Percentiles rank a stretch among this genome's conserved stretches.
phyloP scores from a whole-genome alignment of 2,329 filamentous ascomycete species.

The Colletotrichum zoysiae region DNA sequence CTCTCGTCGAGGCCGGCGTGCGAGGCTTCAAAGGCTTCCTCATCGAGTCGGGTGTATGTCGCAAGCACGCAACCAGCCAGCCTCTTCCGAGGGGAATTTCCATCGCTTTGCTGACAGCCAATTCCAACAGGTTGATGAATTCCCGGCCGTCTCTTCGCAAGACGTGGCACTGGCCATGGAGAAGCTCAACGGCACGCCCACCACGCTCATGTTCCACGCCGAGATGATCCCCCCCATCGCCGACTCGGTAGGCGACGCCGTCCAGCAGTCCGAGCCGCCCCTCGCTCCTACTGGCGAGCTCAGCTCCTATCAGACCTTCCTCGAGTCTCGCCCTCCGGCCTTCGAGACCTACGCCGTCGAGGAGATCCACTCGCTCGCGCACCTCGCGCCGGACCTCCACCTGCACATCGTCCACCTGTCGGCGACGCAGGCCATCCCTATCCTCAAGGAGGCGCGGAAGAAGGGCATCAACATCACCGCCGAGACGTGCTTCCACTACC shows the following conservation, averaged over 20 bases:
- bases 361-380: constrained; percentile 85
- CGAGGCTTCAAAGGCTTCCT: constrained; percentile 98
- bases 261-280: constrained; percentile 77
- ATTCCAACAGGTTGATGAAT: constrained; percentile 82
- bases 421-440: constrained; percentile 87
- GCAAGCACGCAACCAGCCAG: background rate
- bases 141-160: constrained; percentile 85
- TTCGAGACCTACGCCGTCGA: constrained; percentile 94
- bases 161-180: constrained; percentile 87
- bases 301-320: constrained; percentile 87
- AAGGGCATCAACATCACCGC: constrained; percentile 88
- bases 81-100: background rate
- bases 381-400: constrained; percentile 82
- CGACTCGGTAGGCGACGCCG: constrained; percentile 82
- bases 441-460: constrained; percentile 79
- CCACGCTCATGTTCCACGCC: constrained; percentile 98
- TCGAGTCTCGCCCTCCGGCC: constrained; percentile 86
- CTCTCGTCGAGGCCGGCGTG: constrained; percentile 86
- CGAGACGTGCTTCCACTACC: constrained; percentile 96
- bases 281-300: constrained; percentile 78
- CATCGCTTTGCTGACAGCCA: constrained; percentile 38
- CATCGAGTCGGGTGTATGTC: constrained; percentile 90
- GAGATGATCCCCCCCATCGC: constrained; percentile 96
- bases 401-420: constrained; percentile 96
- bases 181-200: constrained; percentile 82